Evolutionary conservation across 306 rosid species (phyloP), one percentile per base, ranked within the genome.

Genomic region (Begonia fuchsioides): DNA sequence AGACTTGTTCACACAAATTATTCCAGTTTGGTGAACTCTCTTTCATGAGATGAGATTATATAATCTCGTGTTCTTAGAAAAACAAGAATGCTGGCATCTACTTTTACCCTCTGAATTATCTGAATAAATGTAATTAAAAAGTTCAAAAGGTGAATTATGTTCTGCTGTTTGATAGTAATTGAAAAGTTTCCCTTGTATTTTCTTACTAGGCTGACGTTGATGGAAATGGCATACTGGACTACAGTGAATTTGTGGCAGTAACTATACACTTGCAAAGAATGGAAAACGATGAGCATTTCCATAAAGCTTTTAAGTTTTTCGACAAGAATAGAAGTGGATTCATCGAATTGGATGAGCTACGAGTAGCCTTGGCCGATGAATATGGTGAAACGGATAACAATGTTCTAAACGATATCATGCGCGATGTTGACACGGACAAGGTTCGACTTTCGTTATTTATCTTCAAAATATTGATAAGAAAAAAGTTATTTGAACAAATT

Each of bases 401-500:
- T 54, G 96, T 92, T 55, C 59, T 82, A 70, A 82, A 77, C 49
- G 94, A 92, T 59, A 92, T 92, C 53, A 73, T 92, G 95, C 83
- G 81, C 6, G 98, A 92, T 70, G 98, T 85, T 62, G 98, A 92
- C 79, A 75, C 87, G 1, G 98, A 92, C 68, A 92, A 85, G 98
- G 98, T 92, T 39, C 63, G 69, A 32, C 69, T 62, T 61, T 70
- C 65, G 32, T 53, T 50, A 59, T 26, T 26, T 26, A 1, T 26
- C 35, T 26, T 26, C 8, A 26, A 26, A 26, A 26, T 26, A 26
- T 4, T 26, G 8, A 8, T 6, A 26, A 26, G 35, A 26, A 26
- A 26, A 26, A 26, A 26, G 35, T 26, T 26, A 8, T 6, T 26
- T 26, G 35, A 26, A 26, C 2, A 26, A 26, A 26, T 26, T 26